phyloP scores from a whole-genome alignment of 345 rosid species.

The Hypericum perforatum region DNA sequence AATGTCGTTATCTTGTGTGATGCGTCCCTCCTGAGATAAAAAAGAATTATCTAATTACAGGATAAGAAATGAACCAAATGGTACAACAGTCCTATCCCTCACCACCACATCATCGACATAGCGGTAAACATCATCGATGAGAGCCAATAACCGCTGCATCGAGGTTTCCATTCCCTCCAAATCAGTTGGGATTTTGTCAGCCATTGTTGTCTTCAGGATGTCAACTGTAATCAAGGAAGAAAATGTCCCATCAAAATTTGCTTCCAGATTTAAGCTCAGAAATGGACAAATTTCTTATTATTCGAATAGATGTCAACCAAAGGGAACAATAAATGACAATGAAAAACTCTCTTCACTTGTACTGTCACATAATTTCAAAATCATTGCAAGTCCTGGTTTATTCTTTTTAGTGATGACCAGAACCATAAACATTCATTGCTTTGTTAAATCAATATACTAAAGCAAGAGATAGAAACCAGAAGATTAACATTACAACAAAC shows the following conservation, averaged over 20 bases:
- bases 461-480: not conserved
- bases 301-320: no score
- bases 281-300: no score
- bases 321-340: no score
- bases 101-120: conserved; percentile 87
- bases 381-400: no score
- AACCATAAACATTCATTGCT: no score
- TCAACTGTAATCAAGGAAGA: conserved; percentile 33
- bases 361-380: no score
- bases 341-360: no score
- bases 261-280: no score
- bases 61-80: not conserved
- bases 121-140: conserved; percentile 64
- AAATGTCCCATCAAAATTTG: not conserved
- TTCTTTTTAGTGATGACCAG: no score
- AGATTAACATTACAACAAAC: not conserved
- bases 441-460: no score
- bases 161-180: conserved; percentile 97
- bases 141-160: conserved; percentile 55
- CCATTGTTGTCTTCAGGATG: conserved; percentile 51
- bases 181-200: conserved; percentile 85
- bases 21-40: conserved; percentile 57
- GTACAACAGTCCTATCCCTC: conserved; percentile 14
- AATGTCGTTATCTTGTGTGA: conserved; percentile 53
- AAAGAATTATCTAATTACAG: conserved; percentile 1